Evolutionary conservation across 805 yeast species (phyloP).

Genomic region (Kuraishia cidri): DNA sequence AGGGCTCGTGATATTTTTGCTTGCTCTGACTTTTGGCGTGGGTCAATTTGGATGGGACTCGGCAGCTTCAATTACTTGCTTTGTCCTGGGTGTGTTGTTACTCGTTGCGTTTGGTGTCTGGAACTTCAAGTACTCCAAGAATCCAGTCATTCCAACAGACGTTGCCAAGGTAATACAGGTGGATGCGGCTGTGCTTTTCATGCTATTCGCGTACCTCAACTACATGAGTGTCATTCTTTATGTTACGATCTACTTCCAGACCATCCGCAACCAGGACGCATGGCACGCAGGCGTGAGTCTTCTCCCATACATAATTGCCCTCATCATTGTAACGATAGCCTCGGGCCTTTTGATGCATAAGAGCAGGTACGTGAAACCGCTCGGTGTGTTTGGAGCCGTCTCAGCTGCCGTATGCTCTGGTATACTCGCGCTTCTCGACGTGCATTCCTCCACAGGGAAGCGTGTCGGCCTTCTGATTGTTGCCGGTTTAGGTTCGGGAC

Average conservation of each 20-base stretch:
- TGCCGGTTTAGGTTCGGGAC: conserved; percentile 38
- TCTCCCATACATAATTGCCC: conserved; percentile 33
- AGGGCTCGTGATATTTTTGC: conserved; percentile 33
- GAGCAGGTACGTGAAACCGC: conserved; percentile 30
- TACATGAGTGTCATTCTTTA: conserved; percentile 34
- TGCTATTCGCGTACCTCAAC: conserved; percentile 22
- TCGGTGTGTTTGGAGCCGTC: conserved; percentile 24
- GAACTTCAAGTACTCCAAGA: conserved; percentile 29
- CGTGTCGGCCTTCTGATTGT: conserved; percentile 37
- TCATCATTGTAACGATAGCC: conserved; percentile 26
- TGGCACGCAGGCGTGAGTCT: conserved; percentile 36
- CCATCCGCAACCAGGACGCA: conserved; percentile 28
- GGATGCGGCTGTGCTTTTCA: conserved; percentile 11
- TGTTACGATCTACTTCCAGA: conserved; percentile 40
- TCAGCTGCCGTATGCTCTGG: conserved; percentile 38
- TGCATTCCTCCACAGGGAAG: conserved; percentile 23
- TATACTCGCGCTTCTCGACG: conserved; percentile 28
- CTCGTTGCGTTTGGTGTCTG: conserved; percentile 24
- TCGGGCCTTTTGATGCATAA: conserved; percentile 28
- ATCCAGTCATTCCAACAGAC: conserved; percentile 37
- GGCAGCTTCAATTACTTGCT: conserved; percentile 37
- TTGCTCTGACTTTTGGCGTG: conserved; percentile 48
- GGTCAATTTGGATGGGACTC: conserved; percentile 42
- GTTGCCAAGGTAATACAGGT: conserved; percentile 27
- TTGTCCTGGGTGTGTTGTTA: conserved; percentile 36